Evolutionary conservation across 1,284 basidiomycete species (phyloP).

Genomic region (Microbotryum violaceum): DNA sequence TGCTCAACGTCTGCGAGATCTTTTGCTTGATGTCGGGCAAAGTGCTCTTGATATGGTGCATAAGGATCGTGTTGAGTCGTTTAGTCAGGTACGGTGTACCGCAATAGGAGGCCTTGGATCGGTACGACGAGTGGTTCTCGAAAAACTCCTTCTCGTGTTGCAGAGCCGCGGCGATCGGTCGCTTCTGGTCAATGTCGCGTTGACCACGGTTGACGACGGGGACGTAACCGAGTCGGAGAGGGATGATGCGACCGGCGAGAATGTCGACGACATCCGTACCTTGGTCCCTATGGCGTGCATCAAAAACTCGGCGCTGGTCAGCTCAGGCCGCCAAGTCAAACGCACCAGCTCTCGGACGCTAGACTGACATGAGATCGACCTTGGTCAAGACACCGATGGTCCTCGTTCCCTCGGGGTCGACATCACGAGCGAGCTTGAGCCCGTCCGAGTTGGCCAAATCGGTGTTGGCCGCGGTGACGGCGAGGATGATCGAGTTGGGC

Average conservation of each 20-base stretch:
- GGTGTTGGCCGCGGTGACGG: constrained; percentile 91
- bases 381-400: constrained; percentile 98
- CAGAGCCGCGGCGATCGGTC: constrained; percentile 73
- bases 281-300: constrained; percentile 58
- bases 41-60: constrained; percentile 95
- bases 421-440: constrained; percentile 88
- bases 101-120: constrained; percentile 88
- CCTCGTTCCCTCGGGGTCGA: constrained; percentile 87
- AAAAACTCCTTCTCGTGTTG: constrained; percentile 89
- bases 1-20: constrained; percentile 76
- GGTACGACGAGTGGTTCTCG: constrained; percentile 85
- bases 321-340: too few species aligned
- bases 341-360: too few species aligned
- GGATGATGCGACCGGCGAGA: constrained; percentile 88
- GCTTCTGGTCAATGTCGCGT: constrained; percentile 84
- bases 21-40: constrained; percentile 94
- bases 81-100: constrained; percentile 95
- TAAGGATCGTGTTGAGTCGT: constrained; percentile 96
- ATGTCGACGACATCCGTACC: constrained; percentile 98
- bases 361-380: constrained; percentile 82
- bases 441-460: constrained; percentile 99
- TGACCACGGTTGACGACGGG: constrained; percentile 97
- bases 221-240: constrained; percentile 89
- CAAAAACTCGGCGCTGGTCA: background rate
- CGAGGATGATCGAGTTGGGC: constrained; percentile 72